These are phyloP conservation scores for Candida morakotiae DNA, from an alignment of 805 yeast species.

Conservation along the genomic window DNA sequence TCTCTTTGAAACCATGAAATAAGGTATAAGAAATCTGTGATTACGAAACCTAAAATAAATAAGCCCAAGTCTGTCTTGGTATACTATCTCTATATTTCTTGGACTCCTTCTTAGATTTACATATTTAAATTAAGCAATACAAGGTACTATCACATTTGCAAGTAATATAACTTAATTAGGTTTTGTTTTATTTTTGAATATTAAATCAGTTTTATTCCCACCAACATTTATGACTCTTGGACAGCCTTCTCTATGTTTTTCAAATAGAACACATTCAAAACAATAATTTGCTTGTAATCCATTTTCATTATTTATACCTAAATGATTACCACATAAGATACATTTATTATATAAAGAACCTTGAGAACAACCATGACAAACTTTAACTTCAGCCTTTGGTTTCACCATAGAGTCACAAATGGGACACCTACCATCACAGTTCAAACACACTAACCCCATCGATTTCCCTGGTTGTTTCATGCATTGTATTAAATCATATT, in stretches of 20 bases:
- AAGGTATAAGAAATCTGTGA: no score
- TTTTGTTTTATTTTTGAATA: conserved; percentile 47
- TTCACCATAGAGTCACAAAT: conserved; percentile 82
- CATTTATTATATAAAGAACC: conserved; percentile 65
- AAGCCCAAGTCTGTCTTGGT: no score
- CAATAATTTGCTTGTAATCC: conserved; percentile 68
- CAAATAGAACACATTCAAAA: conserved; percentile 74
- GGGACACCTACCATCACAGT: conserved; percentile 91
- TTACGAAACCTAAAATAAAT: no score
- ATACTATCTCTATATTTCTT: no score
- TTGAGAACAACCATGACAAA: conserved; percentile 83
- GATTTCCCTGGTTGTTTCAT: conserved; percentile 77
- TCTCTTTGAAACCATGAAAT: no score
- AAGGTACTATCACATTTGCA: no score
- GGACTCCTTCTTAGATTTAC: no score
- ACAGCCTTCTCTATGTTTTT: conserved; percentile 88
- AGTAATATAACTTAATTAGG: no score
- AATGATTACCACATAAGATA: conserved; percentile 70
- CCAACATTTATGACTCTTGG: conserved; percentile 82
- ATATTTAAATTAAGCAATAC: no score
- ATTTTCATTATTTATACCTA: conserved; percentile 45
- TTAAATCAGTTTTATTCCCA: conserved; percentile 62
- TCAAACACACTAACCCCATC: conserved; percentile 70
- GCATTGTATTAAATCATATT: conserved; percentile 79
- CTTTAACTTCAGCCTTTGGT: conserved; percentile 59